These are phyloP conservation scores for Paramecium pentaurelia DNA, from an alignment of 73 alveolate genomes.

Conservation along the genomic window DNA sequence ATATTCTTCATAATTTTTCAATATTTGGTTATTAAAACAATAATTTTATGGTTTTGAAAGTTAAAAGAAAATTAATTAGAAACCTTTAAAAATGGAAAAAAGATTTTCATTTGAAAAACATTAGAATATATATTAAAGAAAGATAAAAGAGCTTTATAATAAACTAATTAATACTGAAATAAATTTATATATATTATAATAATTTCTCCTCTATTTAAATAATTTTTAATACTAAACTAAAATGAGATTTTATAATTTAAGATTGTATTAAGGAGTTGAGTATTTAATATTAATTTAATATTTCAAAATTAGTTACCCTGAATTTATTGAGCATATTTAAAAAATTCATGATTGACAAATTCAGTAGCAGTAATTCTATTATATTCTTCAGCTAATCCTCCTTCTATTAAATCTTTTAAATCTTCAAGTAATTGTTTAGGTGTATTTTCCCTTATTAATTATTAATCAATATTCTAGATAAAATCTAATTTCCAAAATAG, in stretches of 20 bases:
- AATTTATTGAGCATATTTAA: not conserved
- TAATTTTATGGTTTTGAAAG: not conserved
- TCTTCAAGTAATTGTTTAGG: not conserved
- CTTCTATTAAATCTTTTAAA: not conserved
- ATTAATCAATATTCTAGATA: not conserved
- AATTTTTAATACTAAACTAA: not conserved
- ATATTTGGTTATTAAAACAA: not conserved
- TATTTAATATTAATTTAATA: not conserved
- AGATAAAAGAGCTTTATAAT: not conserved
- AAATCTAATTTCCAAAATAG: constrained; percentile 12
- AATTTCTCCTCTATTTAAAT: not conserved
- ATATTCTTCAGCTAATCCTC: constrained; percentile 37
- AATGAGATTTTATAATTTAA: not conserved
- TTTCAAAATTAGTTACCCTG: not conserved
- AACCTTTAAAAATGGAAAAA: not conserved
- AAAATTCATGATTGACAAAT: constrained; percentile 29
- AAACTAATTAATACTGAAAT: not conserved
- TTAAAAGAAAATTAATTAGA: not conserved
- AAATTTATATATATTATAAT: not conserved
- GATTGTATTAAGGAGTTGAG: not conserved
- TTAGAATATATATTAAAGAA: not conserved
- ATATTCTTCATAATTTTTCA: not conserved
- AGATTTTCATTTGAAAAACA: not conserved
- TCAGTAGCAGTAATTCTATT: not conserved
- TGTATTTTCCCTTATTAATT: not conserved